Base-by-base conservation (phyloP, 768 basidiomycete species). In the Boletus vermiculosoides region DNA sequence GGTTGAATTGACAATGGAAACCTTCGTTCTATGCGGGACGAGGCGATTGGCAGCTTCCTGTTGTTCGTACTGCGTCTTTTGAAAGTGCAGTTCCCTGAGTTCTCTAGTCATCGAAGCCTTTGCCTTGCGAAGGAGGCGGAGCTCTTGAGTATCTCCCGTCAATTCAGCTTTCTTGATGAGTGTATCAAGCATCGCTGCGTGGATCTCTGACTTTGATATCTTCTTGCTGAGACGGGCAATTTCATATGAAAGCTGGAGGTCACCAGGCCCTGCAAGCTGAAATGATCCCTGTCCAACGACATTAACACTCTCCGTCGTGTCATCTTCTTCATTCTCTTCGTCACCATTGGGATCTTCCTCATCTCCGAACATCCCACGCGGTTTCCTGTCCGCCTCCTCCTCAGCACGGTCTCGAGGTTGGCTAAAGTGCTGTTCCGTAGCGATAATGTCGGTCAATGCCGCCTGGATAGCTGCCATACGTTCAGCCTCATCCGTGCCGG, bases 401-500 rank as follows among this genome's bases (percentile, higher is more conserved):
- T 60, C 56, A 30, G 23, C 47, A 31, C 4, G 60, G 34, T 54
- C 54, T 33, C 39, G 60, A 36, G 55, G 55, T 22, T 71, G 67
- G n/a, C 59, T 57, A 52, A 71, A 72, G 52, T 83, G 80, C 39
- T 86, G 80, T 60, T 96, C 92, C 40, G 88, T 78, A 3, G 93
- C 92, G 66, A 99, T 94, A 69, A 99, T 98, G 68, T 96, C 92
- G 11, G 92, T 94, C 59, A 99, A 77, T 5, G 97, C 97, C 9
- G 94, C 94, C 65, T 94, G 94, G 20, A 98, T 97, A 3, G 96
- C 95, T 64, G 94, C 93, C 85, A 98, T 97, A 39, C 93, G 80
- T 62, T 88, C 81, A 50, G 88, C 83, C 70, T 96, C 88, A 46
- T 83, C 85, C 59, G 75, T 75, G 57, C 78, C 82, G 57, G 58